These are phyloP conservation scores for Dillenia suffruticosa DNA, from an alignment of 164 flowering plant genomes.

Conservation along the genomic window DNA sequence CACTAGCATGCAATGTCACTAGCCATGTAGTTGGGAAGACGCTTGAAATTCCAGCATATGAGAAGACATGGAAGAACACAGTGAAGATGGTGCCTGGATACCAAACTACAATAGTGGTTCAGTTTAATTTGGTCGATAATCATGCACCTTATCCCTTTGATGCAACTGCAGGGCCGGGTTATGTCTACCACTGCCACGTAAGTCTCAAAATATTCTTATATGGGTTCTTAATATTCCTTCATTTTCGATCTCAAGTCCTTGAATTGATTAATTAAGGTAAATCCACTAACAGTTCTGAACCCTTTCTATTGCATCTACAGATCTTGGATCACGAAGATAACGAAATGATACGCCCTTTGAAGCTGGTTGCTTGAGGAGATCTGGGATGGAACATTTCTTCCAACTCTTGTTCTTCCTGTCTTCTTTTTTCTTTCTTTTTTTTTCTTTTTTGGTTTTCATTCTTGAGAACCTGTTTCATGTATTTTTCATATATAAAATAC, in stretches of 20 bases:
- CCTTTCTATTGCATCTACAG: slow-evolving; percentile 1
- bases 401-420: too few relatives aligned
- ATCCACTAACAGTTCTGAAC: neutral
- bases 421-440: too few relatives aligned
- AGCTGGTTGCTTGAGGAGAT: slow-evolving; percentile 4
- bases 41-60: neutral
- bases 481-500: too few relatives aligned
- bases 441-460: too few relatives aligned
- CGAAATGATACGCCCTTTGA: slow-evolving; percentile 15
- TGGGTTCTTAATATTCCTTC: neutral
- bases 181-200: slow-evolving; percentile 21
- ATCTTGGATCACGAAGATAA: slow-evolving; percentile 21
- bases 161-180: slow-evolving; percentile 17
- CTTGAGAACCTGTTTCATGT: too few relatives aligned
- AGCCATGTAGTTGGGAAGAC: slow-evolving; percentile 1
- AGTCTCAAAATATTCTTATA: neutral
- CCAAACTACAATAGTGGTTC: slow-evolving; percentile 4
- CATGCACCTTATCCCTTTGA: slow-evolving; percentile 11
- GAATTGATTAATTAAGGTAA: neutral
- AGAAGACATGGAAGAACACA: slow-evolving; percentile 13
- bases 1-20: slow-evolving; percentile 1
- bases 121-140: slow-evolving; percentile 2
- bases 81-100: slow-evolving; percentile 13
- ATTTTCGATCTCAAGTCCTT: neutral
- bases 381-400: too few relatives aligned